Base-by-base conservation (phyloP, 306 rosid species). In the Corylus americana region DNA sequence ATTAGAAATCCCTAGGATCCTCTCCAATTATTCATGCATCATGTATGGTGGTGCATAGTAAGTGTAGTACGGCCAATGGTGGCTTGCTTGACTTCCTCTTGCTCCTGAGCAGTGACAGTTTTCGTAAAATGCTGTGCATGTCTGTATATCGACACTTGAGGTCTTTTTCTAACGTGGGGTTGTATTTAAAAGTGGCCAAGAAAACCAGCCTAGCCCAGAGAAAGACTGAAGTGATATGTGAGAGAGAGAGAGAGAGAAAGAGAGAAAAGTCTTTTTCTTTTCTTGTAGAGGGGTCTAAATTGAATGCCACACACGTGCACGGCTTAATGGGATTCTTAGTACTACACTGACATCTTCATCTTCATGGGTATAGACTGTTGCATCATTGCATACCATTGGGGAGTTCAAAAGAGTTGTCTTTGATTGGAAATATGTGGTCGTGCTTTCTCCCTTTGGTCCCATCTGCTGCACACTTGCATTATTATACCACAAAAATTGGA, bases 261-360 rank as follows among this genome's bases (percentile, higher is more conserved):
- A 42, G 73, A 11, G 76, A 49, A 31, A 11, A 45, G 75, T 79
- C 83, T 3, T 58, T 83, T 71, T 79, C 71, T 39, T 31, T 31
- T 31, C 35, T 31, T 31, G 35, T 37, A n/a, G 68, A 50, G 48
- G 74, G 47, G 75, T 59, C 80, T 48, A 47, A 27, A 61, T 63
- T 71, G 64, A 86, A 83, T 83, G 85, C 74, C 82, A 72, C 87
- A 79, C 86, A 85, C 87, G 86, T 81, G 90, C 85, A 81, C 45
- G 29, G 2, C 42, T 77, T 59, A 82, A 81, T 77, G 55, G 75
- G 22, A 31, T 31, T 67, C 29, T 31, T 45, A 50, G 17, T 64
- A 59, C 74, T 49, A 27, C 29, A 50, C 13, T 66, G 27, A 70
- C 39, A 61, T 22, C 25, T 22, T 22, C 37, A 44, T 69, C 44